Percentiles rank a stretch among this genome's conserved stretches.
phyloP scores from a whole-genome alignment of 2,329 filamentous ascomycete genomes.

The Fusarium sp. region DNA sequence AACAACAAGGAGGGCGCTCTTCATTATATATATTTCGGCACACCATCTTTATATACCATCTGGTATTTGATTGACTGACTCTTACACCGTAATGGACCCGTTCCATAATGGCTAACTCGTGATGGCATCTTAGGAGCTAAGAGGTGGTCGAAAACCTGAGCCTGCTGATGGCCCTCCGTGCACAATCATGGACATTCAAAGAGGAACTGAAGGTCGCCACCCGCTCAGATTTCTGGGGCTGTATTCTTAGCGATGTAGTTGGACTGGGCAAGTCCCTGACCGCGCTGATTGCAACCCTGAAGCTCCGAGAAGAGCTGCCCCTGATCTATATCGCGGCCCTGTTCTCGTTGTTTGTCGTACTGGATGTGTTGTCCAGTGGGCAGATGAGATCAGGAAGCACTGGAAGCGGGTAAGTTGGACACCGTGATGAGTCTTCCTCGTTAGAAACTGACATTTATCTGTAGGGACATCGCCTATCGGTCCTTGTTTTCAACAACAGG shows the following conservation, averaged over 20 bases:
- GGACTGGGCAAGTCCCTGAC: no score
- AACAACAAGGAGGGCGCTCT: no score
- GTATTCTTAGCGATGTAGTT: not conserved
- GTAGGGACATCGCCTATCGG: not conserved
- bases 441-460: not conserved
- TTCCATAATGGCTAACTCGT: not conserved
- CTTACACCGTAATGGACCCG: not conserved
- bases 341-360: not conserved
- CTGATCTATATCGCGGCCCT: rapidly evolving
- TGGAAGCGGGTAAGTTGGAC: not conserved
- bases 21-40: not conserved
- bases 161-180: no score
- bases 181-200: not conserved
- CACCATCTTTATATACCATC: not conserved
- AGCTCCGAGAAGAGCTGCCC: no score
- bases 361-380: not conserved
- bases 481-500: not conserved
- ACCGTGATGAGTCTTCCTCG: not conserved
- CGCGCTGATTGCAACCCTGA: no score
- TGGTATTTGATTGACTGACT: not conserved
- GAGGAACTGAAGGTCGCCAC: not conserved
- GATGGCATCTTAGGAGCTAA: not conserved
- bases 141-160: no score
- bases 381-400: not conserved
- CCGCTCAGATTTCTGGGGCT: not conserved